A percentile compares a stretch with the other conserved stretches of the same genome.
Evolutionary conservation across 345 rosid genomes (phyloP).

Genomic region (Rhizophora apiculata): DNA sequence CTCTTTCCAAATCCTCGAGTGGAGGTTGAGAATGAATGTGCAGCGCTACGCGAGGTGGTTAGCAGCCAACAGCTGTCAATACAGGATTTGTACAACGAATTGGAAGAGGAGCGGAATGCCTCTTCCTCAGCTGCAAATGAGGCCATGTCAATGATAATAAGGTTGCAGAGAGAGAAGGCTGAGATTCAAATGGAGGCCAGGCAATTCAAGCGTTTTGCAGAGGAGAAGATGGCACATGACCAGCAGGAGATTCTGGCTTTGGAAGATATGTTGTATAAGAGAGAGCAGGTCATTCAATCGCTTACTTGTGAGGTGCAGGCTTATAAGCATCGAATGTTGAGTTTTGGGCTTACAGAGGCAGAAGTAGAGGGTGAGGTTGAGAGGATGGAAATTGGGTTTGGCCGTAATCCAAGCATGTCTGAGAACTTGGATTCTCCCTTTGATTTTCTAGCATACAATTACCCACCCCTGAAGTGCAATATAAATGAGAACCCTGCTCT

Average conservation of each 20-base stretch:
- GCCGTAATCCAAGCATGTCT: conserved; percentile 39
- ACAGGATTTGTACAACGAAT: conserved; percentile 59
- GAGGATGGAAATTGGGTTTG: conserved; percentile 20
- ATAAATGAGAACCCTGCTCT: conserved; percentile 50
- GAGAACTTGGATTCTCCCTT: conserved; percentile 42
- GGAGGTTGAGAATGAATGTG: conserved; percentile 74
- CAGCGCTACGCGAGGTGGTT: conserved; percentile 70
- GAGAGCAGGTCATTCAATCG: conserved; percentile 81
- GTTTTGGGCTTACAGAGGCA: conserved; percentile 68
- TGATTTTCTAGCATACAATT: conserved; percentile 53
- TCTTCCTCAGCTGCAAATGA: conserved; percentile 90
- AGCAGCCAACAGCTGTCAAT: conserved; percentile 66
- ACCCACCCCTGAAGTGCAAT: conserved; percentile 79
- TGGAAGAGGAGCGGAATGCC: conserved; percentile 96
- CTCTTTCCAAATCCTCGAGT: conserved; percentile 55
- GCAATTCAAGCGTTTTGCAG: conserved; percentile 82
- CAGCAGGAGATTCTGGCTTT: conserved; percentile 70
- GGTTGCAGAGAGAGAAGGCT: conserved; percentile 95
- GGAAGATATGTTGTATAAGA: conserved; percentile 84
- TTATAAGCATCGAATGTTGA: conserved; percentile 92
- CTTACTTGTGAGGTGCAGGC: conserved; percentile 84
- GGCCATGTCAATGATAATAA: conserved; percentile 98
- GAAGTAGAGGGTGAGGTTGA: conserved; percentile 55
- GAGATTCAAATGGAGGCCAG: conserved; percentile 89
- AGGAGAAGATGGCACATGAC: conserved; percentile 94